Percentiles rank a stretch among this genome's conserved stretches.
Evolutionary conservation across 2,329 filamentous ascomycete species (phyloP).

Genomic region (Epichloe gansuensis): DNA sequence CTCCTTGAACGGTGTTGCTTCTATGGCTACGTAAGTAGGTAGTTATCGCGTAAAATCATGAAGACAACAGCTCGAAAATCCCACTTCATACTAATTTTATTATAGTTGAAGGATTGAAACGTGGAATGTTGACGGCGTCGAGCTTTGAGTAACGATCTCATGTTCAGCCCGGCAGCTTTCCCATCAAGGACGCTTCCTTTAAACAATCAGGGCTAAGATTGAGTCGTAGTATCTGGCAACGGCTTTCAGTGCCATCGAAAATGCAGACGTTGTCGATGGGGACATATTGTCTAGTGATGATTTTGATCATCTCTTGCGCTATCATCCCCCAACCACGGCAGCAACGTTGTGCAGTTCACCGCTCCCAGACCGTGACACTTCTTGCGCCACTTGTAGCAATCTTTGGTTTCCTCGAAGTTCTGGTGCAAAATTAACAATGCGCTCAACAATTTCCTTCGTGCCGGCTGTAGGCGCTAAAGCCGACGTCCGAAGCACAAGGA

Average conservation of each 20-base stretch:
- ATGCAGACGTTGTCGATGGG: slow-evolving; percentile 60
- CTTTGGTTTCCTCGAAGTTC: slow-evolving; percentile 37
- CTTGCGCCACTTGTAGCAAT: slow-evolving; percentile 43
- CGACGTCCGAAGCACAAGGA: slow-evolving; percentile 50
- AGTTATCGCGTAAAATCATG: too few species aligned
- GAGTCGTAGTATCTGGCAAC: slow-evolving; percentile 45
- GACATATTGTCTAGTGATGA: slow-evolving; percentile 62
- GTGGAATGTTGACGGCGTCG: too few species aligned
- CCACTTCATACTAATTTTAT: too few species aligned
- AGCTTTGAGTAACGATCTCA: too few species aligned
- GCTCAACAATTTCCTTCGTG: slow-evolving; percentile 41
- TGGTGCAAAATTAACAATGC: slow-evolving; percentile 30
- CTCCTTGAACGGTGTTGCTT: too few species aligned
- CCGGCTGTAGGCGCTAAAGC: slow-evolving; percentile 32
- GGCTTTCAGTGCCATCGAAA: slow-evolving; percentile 55
- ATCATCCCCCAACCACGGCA: slow-evolving; percentile 76
- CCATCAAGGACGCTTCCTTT: neutral
- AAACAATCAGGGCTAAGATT: neutral
- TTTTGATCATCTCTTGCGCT: slow-evolving; percentile 94
- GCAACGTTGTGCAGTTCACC: slow-evolving; percentile 90
- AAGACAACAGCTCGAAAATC: too few species aligned
- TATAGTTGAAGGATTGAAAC: too few species aligned
- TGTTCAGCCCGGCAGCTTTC: too few species aligned
- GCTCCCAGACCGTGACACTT: slow-evolving; percentile 64
- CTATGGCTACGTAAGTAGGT: too few species aligned